Percentiles rank a stretch among this genome's conserved stretches.
These are phyloP conservation scores for Ajuga chamaepitys DNA, from an alignment of 257 asterid species.

Conservation along the genomic window DNA sequence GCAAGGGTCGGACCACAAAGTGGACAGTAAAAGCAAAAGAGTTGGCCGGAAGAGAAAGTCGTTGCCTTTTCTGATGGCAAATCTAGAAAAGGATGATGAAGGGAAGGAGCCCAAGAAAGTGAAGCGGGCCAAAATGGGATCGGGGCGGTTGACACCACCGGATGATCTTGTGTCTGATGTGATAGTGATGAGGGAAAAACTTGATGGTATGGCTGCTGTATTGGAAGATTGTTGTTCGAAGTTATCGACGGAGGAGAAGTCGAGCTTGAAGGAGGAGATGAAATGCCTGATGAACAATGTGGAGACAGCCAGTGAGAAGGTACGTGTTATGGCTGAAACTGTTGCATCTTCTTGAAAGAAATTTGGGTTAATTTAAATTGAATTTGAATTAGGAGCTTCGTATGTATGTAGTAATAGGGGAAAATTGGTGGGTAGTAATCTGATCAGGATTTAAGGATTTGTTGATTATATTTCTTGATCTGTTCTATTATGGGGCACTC, in stretches of 20 bases:
- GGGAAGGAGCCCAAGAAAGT: no score
- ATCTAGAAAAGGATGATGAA: no score
- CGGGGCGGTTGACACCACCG: neutral
- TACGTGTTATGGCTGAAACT: constrained; percentile 14
- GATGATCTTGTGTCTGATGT: constrained; percentile 26
- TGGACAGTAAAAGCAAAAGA: constrained; percentile 8
- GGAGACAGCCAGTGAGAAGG: constrained; percentile 21
- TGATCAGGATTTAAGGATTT: neutral
- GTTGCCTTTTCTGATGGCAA: neutral
- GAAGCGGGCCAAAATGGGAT: no score
- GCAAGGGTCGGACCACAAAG: constrained; percentile 28
- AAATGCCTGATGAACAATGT: constrained; percentile 7
- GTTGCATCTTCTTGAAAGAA: neutral
- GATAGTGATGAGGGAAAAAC: neutral
- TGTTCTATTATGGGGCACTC: no score
- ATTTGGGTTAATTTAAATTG: neutral
- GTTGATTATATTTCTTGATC: no score
- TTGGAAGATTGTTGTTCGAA: neutral
- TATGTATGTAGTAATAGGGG: neutral
- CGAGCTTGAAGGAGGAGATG: constrained; percentile 23
- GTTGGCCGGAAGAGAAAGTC: constrained; percentile 33
- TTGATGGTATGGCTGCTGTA: constrained; percentile 5
- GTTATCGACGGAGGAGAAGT: constrained; percentile 20
- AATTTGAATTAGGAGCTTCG: neutral
- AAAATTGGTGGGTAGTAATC: neutral